Evolutionary conservation across 352 stramenopile species (phyloP).

Genomic region (Peronospora belbahrii): DNA sequence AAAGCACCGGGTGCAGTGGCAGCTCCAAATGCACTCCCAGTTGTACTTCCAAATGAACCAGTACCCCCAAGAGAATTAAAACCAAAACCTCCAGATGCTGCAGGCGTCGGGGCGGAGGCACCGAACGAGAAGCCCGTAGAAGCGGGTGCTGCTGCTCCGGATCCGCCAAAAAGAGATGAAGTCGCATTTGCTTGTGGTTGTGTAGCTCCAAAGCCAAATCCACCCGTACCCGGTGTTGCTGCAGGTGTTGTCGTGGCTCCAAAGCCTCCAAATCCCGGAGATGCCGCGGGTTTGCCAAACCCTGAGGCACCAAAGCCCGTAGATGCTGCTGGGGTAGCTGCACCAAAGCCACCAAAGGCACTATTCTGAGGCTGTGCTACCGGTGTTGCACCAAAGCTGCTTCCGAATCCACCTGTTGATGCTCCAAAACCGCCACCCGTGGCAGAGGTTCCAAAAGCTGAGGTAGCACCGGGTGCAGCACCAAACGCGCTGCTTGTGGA

Average conservation of each 20-base stretch:
- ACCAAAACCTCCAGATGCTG: constrained; percentile 29
- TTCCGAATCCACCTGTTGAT: constrained; percentile 37
- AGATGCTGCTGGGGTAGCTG: constrained; percentile 24
- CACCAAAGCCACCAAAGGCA: constrained; percentile 50
- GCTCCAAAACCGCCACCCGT: constrained; percentile 34
- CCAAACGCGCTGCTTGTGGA: constrained; percentile 36
- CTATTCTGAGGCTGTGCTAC: constrained; percentile 27
- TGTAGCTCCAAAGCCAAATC: constrained; percentile 34
- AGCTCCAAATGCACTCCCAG: constrained; percentile 29
- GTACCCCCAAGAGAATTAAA: constrained; percentile 31
- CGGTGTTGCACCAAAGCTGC: constrained; percentile 40
- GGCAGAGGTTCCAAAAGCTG: constrained; percentile 31
- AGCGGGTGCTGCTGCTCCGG: constrained; percentile 19
- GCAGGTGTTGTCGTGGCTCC: constrained; percentile 21
- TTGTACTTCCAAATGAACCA: constrained; percentile 29
- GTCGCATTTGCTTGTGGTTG: constrained; percentile 24
- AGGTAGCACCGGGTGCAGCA: constrained; percentile 23
- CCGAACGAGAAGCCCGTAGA: constrained; percentile 41
- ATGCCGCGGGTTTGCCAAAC: constrained; percentile 39
- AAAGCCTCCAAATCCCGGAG: constrained; percentile 33
- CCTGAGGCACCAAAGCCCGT: constrained; percentile 36
- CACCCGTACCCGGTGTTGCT: constrained; percentile 24
- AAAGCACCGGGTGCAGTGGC: constrained; percentile 32
- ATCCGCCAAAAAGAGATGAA: constrained; percentile 40
- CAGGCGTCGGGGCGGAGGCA: constrained; percentile 23